A percentile compares a stretch with the other conserved stretches of the same genome.
Conservation (phyloP, 768 basidiomycete genomes). For the Boletus pseudo-olivaceus region DNA sequence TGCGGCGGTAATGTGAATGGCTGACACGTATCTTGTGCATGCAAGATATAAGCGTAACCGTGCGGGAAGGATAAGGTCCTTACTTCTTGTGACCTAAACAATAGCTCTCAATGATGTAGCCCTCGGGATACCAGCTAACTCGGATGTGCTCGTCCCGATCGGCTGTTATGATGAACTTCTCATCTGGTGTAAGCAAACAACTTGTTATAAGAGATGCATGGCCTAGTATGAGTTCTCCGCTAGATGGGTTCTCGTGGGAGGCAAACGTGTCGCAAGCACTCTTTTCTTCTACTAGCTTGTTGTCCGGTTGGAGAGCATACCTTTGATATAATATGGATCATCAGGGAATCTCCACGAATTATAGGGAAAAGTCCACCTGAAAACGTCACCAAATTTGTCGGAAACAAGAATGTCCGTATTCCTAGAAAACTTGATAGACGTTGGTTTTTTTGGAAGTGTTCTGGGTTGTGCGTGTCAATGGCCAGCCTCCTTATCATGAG, state of each 20-base stretch:
- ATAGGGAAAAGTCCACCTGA: conserved; percentile 48
- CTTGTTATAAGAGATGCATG: conserved; percentile 84
- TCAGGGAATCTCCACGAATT: not conserved
- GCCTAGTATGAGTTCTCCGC: conserved; percentile 72
- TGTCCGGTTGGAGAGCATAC: conserved; percentile 51
- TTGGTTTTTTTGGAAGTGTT: conserved; percentile 81
- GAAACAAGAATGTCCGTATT: conserved; percentile 72
- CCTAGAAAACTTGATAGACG: conserved; percentile 58
- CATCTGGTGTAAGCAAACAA: conserved; percentile 64
- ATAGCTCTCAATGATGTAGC: conserved; percentile 81
- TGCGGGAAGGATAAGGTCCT: conserved; percentile 19
- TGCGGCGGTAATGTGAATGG: conserved; percentile 63
- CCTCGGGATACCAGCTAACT: conserved; percentile 84
- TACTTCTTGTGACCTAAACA: conserved; percentile 84
- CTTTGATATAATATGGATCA: too few relatives aligned
- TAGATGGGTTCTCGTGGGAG: conserved; percentile 68
- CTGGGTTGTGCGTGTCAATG: conserved; percentile 36
- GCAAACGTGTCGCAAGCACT: conserved; percentile 32
- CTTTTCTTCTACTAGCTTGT: conserved; percentile 22
- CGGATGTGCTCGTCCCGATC: conserved; percentile 97
- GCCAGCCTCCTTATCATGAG: not conserved
- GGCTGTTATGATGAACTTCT: conserved; percentile 77
- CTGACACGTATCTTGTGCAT: conserved; percentile 69
- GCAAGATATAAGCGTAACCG: not conserved
- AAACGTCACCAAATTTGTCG: conserved; percentile 96